phyloP scores from a whole-genome alignment of 495 filamentous ascomycete species.

The Pseudoneurospora amorphoporcata region DNA sequence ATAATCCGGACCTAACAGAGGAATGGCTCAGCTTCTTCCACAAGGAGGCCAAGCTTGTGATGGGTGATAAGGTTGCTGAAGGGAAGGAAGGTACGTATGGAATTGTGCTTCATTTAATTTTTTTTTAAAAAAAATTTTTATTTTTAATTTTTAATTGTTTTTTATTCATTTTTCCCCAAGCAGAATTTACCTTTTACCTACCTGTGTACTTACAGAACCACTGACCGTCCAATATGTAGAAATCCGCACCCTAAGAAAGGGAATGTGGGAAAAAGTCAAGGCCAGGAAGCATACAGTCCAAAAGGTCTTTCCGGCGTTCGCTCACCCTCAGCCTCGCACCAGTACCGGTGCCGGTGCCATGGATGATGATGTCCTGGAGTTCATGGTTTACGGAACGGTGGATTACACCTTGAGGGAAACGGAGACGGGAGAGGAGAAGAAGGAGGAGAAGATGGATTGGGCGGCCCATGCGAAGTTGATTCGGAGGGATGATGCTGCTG shows the following conservation, averaged over 20 bases:
- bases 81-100: constrained; percentile 21
- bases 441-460: constrained; percentile 6
- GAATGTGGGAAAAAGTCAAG: constrained; percentile 21
- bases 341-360: not conserved
- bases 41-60: constrained; percentile 21
- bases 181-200: too few relatives aligned
- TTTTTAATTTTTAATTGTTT: too few relatives aligned
- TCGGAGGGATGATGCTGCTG: not conserved
- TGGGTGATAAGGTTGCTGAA: constrained; percentile 20
- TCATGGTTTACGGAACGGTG: constrained; percentile 25
- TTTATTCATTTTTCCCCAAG: too few relatives aligned
- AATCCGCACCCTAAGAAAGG: constrained; percentile 9
- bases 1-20: constrained; percentile 22
- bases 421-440: not conserved
- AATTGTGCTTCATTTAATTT: too few relatives aligned
- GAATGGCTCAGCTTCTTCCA: constrained; percentile 30
- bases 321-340: constrained; percentile 1
- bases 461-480: constrained; percentile 13
- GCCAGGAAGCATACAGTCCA: constrained; percentile 19
- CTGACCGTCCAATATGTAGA: constrained; percentile 4
- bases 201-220: too few relatives aligned
- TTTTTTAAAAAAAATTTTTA: too few relatives aligned
- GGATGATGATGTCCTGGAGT: constrained; percentile 12
- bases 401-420: constrained; percentile 12
- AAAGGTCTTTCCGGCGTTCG: constrained; percentile 23